Conservation (phyloP, 106 monocot species). For the Iris macrosiphon region DNA sequence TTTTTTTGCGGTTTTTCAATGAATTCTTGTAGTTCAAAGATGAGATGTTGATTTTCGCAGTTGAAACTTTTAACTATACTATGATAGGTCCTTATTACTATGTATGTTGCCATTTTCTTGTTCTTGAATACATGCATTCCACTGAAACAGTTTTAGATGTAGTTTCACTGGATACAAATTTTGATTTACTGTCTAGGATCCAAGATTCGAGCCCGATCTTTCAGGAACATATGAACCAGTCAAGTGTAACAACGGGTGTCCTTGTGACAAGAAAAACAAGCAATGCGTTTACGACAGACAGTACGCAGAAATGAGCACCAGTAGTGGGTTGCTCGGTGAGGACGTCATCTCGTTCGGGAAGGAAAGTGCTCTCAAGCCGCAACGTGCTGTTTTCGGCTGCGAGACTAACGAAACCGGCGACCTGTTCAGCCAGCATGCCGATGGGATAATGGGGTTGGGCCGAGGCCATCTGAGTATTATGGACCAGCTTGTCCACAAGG, state of each 20-base stretch:
- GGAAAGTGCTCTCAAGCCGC: conserved; percentile 61
- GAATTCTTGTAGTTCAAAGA: neutral
- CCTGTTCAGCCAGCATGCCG: conserved; percentile 85
- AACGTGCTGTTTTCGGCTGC: conserved; percentile 81
- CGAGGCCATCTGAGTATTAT: conserved; percentile 85
- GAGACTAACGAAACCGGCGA: conserved; percentile 93
- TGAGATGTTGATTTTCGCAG: neutral
- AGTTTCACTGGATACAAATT: neutral
- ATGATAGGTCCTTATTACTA: no score
- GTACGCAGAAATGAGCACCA: conserved; percentile 96
- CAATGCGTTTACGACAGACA: conserved; percentile 84
- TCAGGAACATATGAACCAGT: conserved; percentile 78
- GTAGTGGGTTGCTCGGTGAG: conserved; percentile 87
- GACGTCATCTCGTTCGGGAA: conserved; percentile 82
- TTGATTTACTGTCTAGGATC: conserved; percentile 47
- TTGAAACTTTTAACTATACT: neutral
- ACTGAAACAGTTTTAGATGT: no score
- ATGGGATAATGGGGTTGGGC: conserved; percentile 95
- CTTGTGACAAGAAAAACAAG: conserved; percentile 55
- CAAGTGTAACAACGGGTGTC: conserved; percentile 59
- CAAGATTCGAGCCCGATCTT: conserved; percentile 71
- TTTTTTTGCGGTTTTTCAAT: neutral
- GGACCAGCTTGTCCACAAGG: conserved; percentile 93
- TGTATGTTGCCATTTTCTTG: no score
- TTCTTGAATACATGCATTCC: no score